phyloP scores from a whole-genome alignment of 2,329 filamentous ascomycete genomes.

The Botryotinia calthae region DNA sequence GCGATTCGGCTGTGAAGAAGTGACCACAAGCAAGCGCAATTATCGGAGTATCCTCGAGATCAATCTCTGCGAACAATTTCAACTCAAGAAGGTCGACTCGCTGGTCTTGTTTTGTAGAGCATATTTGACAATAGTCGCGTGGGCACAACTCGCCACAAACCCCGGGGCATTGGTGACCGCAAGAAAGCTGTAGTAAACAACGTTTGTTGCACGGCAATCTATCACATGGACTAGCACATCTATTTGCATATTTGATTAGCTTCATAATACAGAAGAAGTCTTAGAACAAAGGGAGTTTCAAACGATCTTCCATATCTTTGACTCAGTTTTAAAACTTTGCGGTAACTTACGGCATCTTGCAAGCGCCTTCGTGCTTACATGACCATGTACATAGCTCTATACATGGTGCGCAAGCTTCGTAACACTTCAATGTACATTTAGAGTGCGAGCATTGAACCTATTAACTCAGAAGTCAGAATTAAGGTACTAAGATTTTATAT shows the following conservation, averaged over 20 bases:
- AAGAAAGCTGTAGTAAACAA: conserved; percentile 52
- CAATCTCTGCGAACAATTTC: conserved; percentile 53
- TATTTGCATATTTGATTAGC: background rate
- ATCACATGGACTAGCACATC: conserved; percentile 65
- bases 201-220: conserved; percentile 62
- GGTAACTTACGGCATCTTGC: conserved; percentile 39
- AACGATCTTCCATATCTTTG: background rate
- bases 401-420: conserved; percentile 61
- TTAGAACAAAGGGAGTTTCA: background rate
- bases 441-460: conserved; percentile 61
- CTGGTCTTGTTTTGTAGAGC: conserved; percentile 44
- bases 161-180: conserved; percentile 63
- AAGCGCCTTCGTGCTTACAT: conserved; percentile 51
- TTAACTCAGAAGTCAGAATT: background rate
- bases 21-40: conserved; percentile 64
- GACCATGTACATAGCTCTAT: conserved; percentile 53
- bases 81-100: conserved; percentile 57
- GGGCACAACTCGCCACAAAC: conserved; percentile 65
- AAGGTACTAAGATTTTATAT: background rate
- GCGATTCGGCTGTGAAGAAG: conserved; percentile 55
- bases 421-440: conserved; percentile 53
- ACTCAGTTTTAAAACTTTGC: background rate
- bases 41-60: conserved; percentile 58
- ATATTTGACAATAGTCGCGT: conserved; percentile 54
- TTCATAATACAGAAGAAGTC: background rate